Conservation (phyloP, 2,329 filamentous ascomycete genomes). For the Pseudocercospora pini-densiflorae region DNA sequence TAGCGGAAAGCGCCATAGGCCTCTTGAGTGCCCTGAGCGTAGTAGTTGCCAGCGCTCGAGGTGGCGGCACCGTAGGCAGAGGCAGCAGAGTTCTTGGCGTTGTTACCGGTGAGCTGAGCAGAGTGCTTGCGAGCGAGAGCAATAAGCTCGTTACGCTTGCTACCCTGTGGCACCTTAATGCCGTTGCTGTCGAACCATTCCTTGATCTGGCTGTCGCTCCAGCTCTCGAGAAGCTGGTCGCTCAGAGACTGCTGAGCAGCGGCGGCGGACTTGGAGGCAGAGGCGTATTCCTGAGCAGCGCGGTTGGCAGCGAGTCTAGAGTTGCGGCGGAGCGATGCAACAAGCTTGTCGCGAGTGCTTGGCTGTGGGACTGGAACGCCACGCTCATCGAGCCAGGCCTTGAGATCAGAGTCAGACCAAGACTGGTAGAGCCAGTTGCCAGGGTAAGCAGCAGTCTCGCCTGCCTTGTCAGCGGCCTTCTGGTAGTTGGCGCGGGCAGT, state of each 20-base stretch:
- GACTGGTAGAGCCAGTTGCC: constrained; percentile 91
- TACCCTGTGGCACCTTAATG: constrained; percentile 88
- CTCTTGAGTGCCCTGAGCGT: constrained; percentile 74
- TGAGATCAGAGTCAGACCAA: constrained; percentile 93
- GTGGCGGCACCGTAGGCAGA: constrained; percentile 52
- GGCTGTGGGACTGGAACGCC: constrained; percentile 87
- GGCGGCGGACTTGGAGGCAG: constrained; percentile 59
- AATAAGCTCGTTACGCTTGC: constrained; percentile 84
- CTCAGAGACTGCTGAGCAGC: constrained; percentile 75
- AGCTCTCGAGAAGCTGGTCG: constrained; percentile 84
- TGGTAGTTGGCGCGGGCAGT: constrained; percentile 83
- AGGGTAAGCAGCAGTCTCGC: constrained; percentile 82
- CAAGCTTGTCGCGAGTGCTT: constrained; percentile 80
- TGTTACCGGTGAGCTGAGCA: constrained; percentile 67
- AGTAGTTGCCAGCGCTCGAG: constrained; percentile 71
- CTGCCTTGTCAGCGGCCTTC: constrained; percentile 71
- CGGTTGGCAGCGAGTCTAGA: constrained; percentile 59
- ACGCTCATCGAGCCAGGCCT: constrained; percentile 88
- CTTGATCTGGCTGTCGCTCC: constrained; percentile 90
- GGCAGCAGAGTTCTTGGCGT: constrained; percentile 45
- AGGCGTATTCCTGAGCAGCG: constrained; percentile 64
- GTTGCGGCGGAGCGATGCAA: constrained; percentile 89
- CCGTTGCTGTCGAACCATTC: constrained; percentile 90
- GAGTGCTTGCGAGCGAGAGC: constrained; percentile 89
- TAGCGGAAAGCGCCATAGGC: constrained; percentile 44